These are phyloP conservation scores for Lentinus polychrous DNA, from an alignment of 1,284 basidiomycete genomes.

Conservation along the genomic window DNA sequence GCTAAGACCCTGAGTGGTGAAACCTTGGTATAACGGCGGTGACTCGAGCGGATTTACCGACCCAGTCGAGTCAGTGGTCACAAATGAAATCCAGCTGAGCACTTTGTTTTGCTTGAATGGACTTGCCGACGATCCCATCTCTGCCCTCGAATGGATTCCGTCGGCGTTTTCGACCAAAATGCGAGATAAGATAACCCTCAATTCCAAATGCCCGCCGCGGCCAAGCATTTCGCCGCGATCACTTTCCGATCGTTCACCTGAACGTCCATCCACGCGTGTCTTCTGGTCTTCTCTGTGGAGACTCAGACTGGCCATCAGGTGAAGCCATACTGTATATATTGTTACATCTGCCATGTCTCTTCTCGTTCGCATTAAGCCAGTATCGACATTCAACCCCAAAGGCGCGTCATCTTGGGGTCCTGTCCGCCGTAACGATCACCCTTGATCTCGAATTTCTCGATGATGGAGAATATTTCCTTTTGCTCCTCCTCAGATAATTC, in stretches of 20 bases:
- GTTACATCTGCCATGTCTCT: no score
- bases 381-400: conserved; percentile 23
- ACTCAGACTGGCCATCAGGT: no score
- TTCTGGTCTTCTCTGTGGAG: no score
- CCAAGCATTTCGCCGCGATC: neutral
- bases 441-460: conserved; percentile 22
- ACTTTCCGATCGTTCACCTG: neutral
- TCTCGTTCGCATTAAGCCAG: no score
- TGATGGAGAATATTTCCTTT: conserved; percentile 27
- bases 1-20: neutral
- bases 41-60: neutral
- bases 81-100: neutral
- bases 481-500: conserved; percentile 33
- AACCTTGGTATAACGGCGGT: neutral
- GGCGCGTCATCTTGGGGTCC: conserved; percentile 16
- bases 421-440: conserved; percentile 25
- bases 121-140: neutral
- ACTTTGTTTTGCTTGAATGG: neutral
- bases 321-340: no score
- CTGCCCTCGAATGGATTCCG: neutral
- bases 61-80: neutral
- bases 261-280: neutral
- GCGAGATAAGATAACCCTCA: neutral
- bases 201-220: neutral
- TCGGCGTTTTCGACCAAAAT: neutral